A percentile compares a stretch with the other conserved stretches of the same genome.
Conservation (phyloP, 306 rosid genomes). For the Elaeagnus macrophylla region DNA sequence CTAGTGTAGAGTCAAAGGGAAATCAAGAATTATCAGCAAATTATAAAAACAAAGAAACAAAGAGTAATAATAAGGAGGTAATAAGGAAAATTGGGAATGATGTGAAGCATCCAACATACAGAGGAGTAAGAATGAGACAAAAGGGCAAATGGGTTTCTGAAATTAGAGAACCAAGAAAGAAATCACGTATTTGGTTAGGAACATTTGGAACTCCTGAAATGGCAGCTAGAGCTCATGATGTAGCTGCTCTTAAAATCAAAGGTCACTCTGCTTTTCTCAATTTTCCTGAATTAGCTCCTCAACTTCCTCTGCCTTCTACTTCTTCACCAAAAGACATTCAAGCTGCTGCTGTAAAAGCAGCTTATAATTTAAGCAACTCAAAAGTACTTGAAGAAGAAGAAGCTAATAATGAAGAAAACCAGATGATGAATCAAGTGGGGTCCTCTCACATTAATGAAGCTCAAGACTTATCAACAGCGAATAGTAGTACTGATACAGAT, state of each 20-base stretch:
- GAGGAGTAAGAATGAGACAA: constrained; percentile 9
- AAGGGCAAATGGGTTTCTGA: constrained; percentile 21
- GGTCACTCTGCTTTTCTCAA: constrained; percentile 10
- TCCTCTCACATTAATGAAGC: no score
- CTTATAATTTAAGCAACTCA: no score
- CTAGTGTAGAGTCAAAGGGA: no score
- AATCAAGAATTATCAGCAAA: no score
- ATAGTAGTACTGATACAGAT: background rate
- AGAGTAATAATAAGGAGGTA: no score
- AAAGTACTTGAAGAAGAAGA: no score
- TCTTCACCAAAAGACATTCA: background rate
- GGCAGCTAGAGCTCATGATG: constrained; percentile 19
- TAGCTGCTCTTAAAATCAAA: constrained; percentile 11
- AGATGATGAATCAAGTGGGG: no score
- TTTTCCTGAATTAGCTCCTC: constrained; percentile 9
- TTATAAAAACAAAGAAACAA: no score
- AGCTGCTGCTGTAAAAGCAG: no score
- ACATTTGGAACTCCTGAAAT: background rate
- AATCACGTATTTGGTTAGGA: constrained; percentile 11
- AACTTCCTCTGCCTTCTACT: background rate
- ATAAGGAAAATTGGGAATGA: no score
- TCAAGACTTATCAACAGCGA: background rate
- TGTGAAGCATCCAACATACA: background rate
- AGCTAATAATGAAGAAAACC: no score
- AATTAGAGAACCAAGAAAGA: constrained; percentile 17